phyloP scores from a whole-genome alignment of 129 eudicot genomes.

The Pseudognaphalium luteoalbum region DNA sequence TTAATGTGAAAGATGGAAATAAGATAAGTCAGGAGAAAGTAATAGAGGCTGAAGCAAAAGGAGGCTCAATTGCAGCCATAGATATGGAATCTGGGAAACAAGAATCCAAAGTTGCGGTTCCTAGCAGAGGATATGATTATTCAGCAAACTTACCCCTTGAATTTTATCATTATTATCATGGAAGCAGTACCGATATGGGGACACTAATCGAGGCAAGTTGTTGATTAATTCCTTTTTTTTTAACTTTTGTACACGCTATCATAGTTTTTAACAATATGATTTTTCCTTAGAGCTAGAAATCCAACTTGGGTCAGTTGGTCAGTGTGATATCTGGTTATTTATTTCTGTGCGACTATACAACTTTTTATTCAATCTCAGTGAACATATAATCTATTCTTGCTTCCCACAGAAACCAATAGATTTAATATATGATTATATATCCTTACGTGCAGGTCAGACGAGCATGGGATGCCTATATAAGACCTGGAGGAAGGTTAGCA shows the following conservation, averaged over 20 bases:
- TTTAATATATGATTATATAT: slow-evolving; percentile 7
- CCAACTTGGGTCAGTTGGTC: slow-evolving; percentile 1
- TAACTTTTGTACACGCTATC: neutral
- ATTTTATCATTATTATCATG: slow-evolving; percentile 95
- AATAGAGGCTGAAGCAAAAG: slow-evolving; percentile 31
- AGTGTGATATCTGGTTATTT: slow-evolving; percentile 12
- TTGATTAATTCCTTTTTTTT: neutral
- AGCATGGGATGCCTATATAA: slow-evolving; percentile 89
- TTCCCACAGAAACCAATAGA: neutral
- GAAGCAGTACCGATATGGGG: slow-evolving; percentile 91
- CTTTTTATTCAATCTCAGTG: neutral
- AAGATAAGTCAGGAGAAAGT: slow-evolving; percentile 31
- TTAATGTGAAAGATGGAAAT: slow-evolving; percentile 31
- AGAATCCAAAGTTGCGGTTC: slow-evolving; percentile 32
- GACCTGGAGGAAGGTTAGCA: slow-evolving; percentile 93
- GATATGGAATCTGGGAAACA: slow-evolving; percentile 40
- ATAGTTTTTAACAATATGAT: neutral
- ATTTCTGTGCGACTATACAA: neutral
- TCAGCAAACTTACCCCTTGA: slow-evolving; percentile 82
- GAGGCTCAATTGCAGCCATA: slow-evolving; percentile 15
- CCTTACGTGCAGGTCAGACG: slow-evolving; percentile 70
- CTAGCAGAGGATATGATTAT: slow-evolving; percentile 53
- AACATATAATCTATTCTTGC: neutral
- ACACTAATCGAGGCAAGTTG: slow-evolving; percentile 82
- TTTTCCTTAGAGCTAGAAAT: neutral